Evolutionary conservation across 768 basidiomycete species (phyloP), one percentile per base, ranked within the genome.

Genomic region (Cantharellus cinnabarinus): DNA sequence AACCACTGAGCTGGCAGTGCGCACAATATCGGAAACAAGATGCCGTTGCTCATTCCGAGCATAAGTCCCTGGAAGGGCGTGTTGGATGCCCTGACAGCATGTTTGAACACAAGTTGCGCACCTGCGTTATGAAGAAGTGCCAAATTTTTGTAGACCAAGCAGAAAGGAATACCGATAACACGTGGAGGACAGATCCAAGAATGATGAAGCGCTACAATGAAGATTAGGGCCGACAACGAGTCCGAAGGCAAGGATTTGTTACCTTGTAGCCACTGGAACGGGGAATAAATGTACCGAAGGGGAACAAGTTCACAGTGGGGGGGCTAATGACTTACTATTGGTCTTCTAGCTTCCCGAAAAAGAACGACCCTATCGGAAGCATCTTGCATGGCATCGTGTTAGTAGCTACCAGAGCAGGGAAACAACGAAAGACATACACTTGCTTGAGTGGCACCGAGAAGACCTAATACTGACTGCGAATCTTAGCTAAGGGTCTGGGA

Each of bases 111-210:
- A 29, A 48, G 44, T 29, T 10, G 29, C 44, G 52, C 10, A 60
- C 62, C 58, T 63, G 62, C 14, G 61, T 60, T 34, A 63, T 42
- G 40, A 63, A 63, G 53, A 58, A 56, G 29, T 63, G 62, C 62
- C 62, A 63, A 34, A 63, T 40, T 41, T 58, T 35, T n/a, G 57
- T 63, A 34, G 41, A 61, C 41, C 62, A 63, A 20, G 62, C 62
- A 20, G 62, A 57, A 1, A 39, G 20, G 15, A 63, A 50, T 38
- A 62, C 37, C 15, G 51, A 38, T 35, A 55, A 40, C 37, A 54
- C 51, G 15, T 57, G 10, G 14, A 39, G 38, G 34, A 60, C 54
- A 39, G 62, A 63, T 4, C 62, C 62, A 37, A 56, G 20, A 15
- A 41, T 51, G 34, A 63, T 59, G 52, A 63, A 63, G 15, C 39